phyloP scores from a whole-genome alignment of 2,329 filamentous ascomycete species.

The Endoconidiophora polonica region DNA sequence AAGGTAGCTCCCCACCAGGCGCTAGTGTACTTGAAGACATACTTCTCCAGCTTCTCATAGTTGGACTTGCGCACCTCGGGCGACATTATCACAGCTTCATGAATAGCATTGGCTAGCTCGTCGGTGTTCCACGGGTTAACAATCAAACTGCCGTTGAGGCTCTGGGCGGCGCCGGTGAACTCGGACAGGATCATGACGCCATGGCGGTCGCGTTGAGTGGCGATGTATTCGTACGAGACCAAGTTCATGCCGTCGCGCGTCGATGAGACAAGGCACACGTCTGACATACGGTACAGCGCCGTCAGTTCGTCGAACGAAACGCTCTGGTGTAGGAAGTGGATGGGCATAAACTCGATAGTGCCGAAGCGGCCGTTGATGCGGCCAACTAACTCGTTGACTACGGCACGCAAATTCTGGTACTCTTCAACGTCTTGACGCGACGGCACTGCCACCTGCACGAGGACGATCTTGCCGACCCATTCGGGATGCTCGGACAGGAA shows the following conservation, averaged over 20 bases:
- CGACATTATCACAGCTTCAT: slow-evolving; percentile 93
- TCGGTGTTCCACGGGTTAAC: slow-evolving; percentile 99
- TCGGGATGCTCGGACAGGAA: slow-evolving; percentile 95
- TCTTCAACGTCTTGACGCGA: slow-evolving; percentile 93
- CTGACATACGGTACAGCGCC: slow-evolving; percentile 79
- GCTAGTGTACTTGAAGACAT: slow-evolving; percentile 94
- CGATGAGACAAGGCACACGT: slow-evolving; percentile 81
- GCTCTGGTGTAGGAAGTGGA: slow-evolving; percentile 95
- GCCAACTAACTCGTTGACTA: slow-evolving; percentile 92
- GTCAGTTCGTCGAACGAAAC: slow-evolving; percentile 90
- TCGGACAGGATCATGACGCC: slow-evolving; percentile 92
- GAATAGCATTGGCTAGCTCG: slow-evolving; percentile 79
- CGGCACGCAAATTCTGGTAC: slow-evolving; percentile 87
- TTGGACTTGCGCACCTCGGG: slow-evolving; percentile 74
- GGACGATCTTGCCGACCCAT: slow-evolving; percentile 92
- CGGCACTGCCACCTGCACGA: slow-evolving; percentile 91
- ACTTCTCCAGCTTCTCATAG: slow-evolving; percentile 82
- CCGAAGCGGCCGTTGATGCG: slow-evolving; percentile 95
- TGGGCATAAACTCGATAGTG: slow-evolving; percentile 96
- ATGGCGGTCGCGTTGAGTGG: slow-evolving; percentile 75
- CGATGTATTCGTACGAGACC: slow-evolving; percentile 96
- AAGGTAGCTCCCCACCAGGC: slow-evolving; percentile 95
- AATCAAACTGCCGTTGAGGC: slow-evolving; percentile 79
- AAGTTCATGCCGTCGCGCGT: slow-evolving; percentile 99
- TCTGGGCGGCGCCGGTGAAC: slow-evolving; percentile 90